phyloP scores from a whole-genome alignment of 192 early-diverging fungal genomes.

The Dispira simplex region DNA sequence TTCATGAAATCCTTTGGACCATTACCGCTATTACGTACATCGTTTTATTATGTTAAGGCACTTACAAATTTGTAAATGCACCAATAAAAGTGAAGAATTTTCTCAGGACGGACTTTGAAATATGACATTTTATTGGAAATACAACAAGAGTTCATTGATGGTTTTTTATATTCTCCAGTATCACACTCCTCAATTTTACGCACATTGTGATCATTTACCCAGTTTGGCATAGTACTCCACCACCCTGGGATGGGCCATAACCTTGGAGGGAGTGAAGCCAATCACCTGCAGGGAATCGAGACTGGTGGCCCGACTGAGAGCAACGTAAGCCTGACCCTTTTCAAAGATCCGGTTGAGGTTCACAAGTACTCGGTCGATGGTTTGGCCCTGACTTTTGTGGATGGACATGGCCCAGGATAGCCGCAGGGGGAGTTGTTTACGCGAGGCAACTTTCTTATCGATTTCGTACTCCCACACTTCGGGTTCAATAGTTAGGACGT shows the following conservation, averaged over 20 bases:
- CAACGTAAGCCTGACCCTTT: constrained; percentile 76
- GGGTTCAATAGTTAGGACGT: constrained; percentile 31
- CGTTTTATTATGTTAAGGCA: too few species aligned
- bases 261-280: constrained; percentile 40
- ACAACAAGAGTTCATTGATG: too few species aligned
- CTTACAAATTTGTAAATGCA: too few species aligned
- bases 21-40: too few species aligned
- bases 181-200: too few species aligned
- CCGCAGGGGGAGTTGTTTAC: constrained; percentile 46
- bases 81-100: too few species aligned
- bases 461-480: constrained; percentile 39
- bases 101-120: too few species aligned
- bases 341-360: constrained; percentile 68
- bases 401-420: constrained; percentile 79
- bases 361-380: constrained; percentile 55
- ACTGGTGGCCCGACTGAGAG: constrained; percentile 56
- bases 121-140: too few species aligned
- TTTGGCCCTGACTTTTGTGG: constrained; percentile 82
- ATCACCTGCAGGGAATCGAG: constrained; percentile 55
- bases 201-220: too few species aligned
- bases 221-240: constrained; percentile 43
- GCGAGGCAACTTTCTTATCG: constrained; percentile 16
- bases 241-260: constrained; percentile 61
- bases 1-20: too few species aligned
- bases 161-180: too few species aligned